Evolutionary conservation across 2,329 filamentous ascomycete species (phyloP).

Genomic region (Paracamarosporium sp.): DNA sequence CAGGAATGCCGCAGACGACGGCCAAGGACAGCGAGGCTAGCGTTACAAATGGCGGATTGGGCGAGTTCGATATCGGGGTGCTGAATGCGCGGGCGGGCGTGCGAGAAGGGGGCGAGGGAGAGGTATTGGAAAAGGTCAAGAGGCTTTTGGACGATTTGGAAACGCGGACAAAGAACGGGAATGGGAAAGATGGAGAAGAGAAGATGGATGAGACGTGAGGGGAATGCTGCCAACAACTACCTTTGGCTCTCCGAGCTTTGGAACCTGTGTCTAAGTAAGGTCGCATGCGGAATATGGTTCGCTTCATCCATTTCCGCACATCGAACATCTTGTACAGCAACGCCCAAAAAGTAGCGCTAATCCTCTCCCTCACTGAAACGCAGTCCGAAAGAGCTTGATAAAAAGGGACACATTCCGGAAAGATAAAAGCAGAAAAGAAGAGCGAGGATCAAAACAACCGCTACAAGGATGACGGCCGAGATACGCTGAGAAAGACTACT

Average conservation of each 20-base stretch:
- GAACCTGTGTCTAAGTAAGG: too few relatives aligned
- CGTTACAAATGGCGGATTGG: constrained; percentile 55
- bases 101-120: constrained; percentile 81
- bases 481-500: too few relatives aligned
- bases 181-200: constrained; percentile 23
- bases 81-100: constrained; percentile 85
- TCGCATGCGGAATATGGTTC: too few relatives aligned
- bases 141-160: constrained; percentile 56
- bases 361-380: too few relatives aligned
- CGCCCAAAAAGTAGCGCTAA: too few relatives aligned
- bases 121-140: constrained; percentile 73
- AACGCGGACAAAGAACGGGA: constrained; percentile 18
- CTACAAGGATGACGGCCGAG: too few relatives aligned
- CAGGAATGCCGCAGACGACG: constrained; percentile 13
- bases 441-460: not conserved
- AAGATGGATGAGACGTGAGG: constrained; percentile 5
- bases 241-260: not conserved
- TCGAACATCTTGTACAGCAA: too few relatives aligned
- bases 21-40: constrained; percentile 28
- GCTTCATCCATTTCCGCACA: too few relatives aligned
- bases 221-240: not conserved
- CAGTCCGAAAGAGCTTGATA: too few relatives aligned
- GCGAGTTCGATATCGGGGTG: constrained; percentile 81
- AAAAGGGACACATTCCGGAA: not conserved
- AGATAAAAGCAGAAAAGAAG: not conserved